Conservation (phyloP, 2,329 filamentous ascomycete genomes). For the Hypoxylon sp. region DNA sequence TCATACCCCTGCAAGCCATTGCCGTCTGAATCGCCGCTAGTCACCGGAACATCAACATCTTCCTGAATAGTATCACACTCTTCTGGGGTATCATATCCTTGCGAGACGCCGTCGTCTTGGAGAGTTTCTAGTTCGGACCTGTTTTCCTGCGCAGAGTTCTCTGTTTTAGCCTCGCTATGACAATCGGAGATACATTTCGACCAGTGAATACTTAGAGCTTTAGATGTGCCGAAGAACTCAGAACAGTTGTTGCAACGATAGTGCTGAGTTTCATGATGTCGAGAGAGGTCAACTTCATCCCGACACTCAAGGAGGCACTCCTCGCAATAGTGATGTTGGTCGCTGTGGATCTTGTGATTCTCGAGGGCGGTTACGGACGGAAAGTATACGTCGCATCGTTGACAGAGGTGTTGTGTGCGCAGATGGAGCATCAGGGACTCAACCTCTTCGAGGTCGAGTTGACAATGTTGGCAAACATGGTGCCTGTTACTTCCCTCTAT, state of each 20-base stretch:
- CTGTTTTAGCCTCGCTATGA: neutral
- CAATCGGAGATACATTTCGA: neutral
- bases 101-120: neutral
- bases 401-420: neutral
- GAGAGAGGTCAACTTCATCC: neutral
- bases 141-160: neutral
- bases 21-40: no score
- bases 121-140: neutral
- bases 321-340: conserved; percentile 4
- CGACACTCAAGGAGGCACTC: neutral
- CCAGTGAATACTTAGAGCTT: neutral
- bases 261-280: neutral
- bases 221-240: neutral
- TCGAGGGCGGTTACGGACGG: neutral
- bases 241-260: neutral
- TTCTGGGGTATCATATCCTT: neutral
- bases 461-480: neutral
- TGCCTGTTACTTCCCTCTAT: neutral
- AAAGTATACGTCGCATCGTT: neutral
- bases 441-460: neutral
- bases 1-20: no score
- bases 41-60: no score
- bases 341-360: neutral
- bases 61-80: neutral
- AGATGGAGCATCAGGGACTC: neutral